These are phyloP conservation scores for Rubroboletus pulcherrimus DNA, from an alignment of 768 basidiomycete genomes.

Conservation along the genomic window DNA sequence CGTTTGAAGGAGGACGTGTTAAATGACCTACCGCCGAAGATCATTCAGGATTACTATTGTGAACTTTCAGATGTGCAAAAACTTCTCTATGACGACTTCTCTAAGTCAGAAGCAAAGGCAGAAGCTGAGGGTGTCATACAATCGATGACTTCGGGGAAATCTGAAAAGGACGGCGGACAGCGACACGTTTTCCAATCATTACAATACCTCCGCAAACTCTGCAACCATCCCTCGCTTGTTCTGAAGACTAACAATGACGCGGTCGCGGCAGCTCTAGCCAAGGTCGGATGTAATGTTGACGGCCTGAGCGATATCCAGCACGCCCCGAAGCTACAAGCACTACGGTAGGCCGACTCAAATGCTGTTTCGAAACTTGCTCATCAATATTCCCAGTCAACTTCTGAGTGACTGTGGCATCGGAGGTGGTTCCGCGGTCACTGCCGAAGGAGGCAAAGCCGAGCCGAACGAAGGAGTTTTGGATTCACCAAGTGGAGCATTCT, in stretches of 20 bases:
- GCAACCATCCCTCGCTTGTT: constrained; percentile 94
- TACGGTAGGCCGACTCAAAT: constrained; percentile 55
- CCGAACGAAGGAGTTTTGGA: constrained; percentile 55
- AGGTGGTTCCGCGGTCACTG: constrained; percentile 32
- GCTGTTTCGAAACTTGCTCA: not conserved
- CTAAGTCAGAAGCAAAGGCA: constrained; percentile 66
- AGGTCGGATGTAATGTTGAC: constrained; percentile 44
- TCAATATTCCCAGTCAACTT: constrained; percentile 64
- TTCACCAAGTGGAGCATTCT: constrained; percentile 52
- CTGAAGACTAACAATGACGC: constrained; percentile 68
- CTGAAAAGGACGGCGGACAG: constrained; percentile 47
- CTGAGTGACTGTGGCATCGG: constrained; percentile 95
- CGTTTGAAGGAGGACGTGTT: constrained; percentile 97
- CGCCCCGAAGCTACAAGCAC: constrained; percentile 89
- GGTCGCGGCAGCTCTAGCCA: constrained; percentile 53
- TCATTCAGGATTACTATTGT: constrained; percentile 99
- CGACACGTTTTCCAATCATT: constrained; percentile 95
- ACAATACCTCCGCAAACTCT: constrained; percentile 95
- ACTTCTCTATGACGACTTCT: constrained; percentile 90
- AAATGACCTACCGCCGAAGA: constrained; percentile 94
- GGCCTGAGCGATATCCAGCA: constrained; percentile 76
- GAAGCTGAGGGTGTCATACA: constrained; percentile 65
- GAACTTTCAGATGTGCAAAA: constrained; percentile 95
- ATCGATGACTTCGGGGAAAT: constrained; percentile 31
- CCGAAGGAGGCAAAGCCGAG: constrained; percentile 66